Evolutionary conservation across 2,329 filamentous ascomycete genomes (phyloP).

Genomic region (Neofusicoccum cordaticola): DNA sequence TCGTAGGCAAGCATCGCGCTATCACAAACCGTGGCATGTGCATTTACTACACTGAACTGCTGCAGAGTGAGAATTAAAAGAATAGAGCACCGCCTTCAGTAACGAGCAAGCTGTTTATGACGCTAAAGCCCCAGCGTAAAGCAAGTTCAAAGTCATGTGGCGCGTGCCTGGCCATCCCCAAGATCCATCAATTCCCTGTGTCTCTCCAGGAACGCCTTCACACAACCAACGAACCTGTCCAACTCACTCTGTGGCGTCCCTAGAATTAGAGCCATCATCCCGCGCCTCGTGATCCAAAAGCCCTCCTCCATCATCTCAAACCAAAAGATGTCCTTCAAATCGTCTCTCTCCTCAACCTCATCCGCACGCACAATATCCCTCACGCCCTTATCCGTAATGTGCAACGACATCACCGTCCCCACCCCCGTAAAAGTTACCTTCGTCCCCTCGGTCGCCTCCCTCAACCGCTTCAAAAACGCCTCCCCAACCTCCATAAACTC

Average conservation of each 20-base stretch:
- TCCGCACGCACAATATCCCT: constrained; percentile 27
- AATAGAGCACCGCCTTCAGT: too few species aligned
- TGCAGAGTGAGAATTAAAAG: too few species aligned
- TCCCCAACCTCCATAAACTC: constrained; percentile 35
- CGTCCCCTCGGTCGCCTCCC: constrained; percentile 30
- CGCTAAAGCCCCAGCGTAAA: too few species aligned
- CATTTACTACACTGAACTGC: too few species aligned
- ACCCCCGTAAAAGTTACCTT: constrained; percentile 37
- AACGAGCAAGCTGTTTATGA: too few species aligned
- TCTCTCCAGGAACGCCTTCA: constrained; percentile 25
- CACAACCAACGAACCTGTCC: constrained; percentile 29
- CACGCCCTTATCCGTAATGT: constrained; percentile 32
- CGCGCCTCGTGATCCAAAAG: constrained; percentile 36
- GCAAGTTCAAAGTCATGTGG: too few species aligned
- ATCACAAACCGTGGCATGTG: too few species aligned
- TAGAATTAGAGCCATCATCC: constrained; percentile 36
- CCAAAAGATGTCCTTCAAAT: constrained; percentile 35
- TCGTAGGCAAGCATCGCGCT: too few species aligned
- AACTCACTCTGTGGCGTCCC: constrained; percentile 33
- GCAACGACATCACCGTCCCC: constrained; percentile 37
- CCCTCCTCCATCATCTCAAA: constrained; percentile 38
- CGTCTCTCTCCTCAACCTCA: constrained; percentile 29
- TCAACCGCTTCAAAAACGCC: constrained; percentile 26
- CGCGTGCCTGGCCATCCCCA: neutral
- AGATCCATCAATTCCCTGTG: constrained; percentile 14